Conservation (phyloP, 768 basidiomycete species). For the Tricholoma sp. region DNA sequence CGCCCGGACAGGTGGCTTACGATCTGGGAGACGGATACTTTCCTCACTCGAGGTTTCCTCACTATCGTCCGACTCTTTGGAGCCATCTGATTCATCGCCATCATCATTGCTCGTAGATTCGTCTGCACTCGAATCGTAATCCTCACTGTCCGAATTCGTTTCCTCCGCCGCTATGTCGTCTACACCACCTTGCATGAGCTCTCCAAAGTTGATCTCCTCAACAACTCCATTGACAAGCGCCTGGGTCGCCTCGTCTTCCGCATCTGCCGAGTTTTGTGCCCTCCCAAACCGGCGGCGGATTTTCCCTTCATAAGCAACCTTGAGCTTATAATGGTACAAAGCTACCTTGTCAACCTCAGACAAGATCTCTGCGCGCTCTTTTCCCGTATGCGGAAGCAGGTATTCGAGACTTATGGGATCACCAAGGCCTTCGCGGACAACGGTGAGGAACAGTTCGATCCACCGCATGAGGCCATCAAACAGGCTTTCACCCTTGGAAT, state of each 20-base stretch:
- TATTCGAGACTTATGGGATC: conserved; percentile 77
- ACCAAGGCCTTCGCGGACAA: conserved; percentile 86
- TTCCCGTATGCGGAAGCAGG: conserved; percentile 76
- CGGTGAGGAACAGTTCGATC: conserved; percentile 92
- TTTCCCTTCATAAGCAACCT: conserved; percentile 89
- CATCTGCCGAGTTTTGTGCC: conserved; percentile 42
- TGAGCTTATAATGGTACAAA: conserved; percentile 90
- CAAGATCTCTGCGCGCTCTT: conserved; percentile 73
- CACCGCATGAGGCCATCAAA: conserved; percentile 94
- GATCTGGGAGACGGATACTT: conserved; percentile 4
- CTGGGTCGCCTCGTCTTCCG: conserved; percentile 80
- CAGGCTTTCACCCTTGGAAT: conserved; percentile 90
- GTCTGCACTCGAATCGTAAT: conserved; percentile 40
- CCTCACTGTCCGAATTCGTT: conserved; percentile 42
- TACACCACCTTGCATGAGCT: conserved; percentile 72
- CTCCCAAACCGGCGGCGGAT: conserved; percentile 80
- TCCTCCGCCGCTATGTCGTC: conserved; percentile 78
- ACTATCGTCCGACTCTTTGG: conserved; percentile 18
- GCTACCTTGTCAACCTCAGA: conserved; percentile 87
- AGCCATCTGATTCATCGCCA: conserved; percentile 21
- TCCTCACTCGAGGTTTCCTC: conserved; percentile 24
- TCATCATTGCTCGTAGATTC: conserved; percentile 26
- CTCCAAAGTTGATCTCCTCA: conserved; percentile 76
- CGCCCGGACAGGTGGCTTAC: conserved; percentile 9
- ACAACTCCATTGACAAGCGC: conserved; percentile 79